Base-by-base conservation (phyloP, 805 yeast species). In the Nakazawaea peltata region DNA sequence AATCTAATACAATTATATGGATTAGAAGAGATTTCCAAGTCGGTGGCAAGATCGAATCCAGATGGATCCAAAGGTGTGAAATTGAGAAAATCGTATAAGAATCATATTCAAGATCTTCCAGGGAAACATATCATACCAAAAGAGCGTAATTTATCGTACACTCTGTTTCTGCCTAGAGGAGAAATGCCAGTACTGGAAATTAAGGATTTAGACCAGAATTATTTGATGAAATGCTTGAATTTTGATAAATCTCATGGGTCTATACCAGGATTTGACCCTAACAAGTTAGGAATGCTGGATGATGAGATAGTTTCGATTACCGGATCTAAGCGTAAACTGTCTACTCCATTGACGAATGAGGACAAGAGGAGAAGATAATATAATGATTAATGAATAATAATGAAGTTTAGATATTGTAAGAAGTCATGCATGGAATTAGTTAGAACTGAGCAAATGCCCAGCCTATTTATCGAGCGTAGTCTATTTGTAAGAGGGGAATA, bases 31-130 rank as follows among this genome's bases (percentile, higher is more conserved):
- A 61, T 88, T 11, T 83, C 95, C 1, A 66, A 72, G 36, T 78
- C 94, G 3, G 80, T 92, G 28, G 95, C 96, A 1, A 71, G 98
- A 50, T 70, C 80, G 9, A 87, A 84, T 48, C 79, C 86, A 2
- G 94, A 81, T 48, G 95, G 96, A 0, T 71, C 92, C 1, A 87
- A 84, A 46, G 96, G 95, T 36, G 87, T 87, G 26, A 92, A 92
- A 59, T 69, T 92, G 37, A 71, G 98, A 48, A 92, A 92, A 58
- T 86, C 97, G 0, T 92, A 92, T 60, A 92, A 92, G 56, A 87
- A 88, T 44, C 97, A 90, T 53, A 81, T 92, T 11, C 67, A 71
- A 26, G 97, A 88, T 46, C 62, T 92, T 19, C 83, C 95, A 0
- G 97, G 88, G 2, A 80, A 78, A 50, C 84, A 77, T 45, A 65